A percentile compares a stretch with the other conserved stretches of the same genome.
Conservation (phyloP, 129 eudicot genomes). For the Lactuca sativa region DNA sequence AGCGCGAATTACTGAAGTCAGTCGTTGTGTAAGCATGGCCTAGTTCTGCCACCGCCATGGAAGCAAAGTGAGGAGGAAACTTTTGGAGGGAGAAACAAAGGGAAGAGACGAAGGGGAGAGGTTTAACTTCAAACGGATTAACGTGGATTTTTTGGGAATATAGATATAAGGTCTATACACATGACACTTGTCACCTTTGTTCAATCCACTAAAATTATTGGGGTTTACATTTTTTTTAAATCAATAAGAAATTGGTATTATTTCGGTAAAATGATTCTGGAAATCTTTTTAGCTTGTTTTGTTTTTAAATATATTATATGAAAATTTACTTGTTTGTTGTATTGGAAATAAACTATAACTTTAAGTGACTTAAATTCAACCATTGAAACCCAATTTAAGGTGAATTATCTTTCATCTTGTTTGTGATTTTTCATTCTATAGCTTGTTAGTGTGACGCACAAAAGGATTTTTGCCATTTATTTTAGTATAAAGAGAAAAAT, state of each 20-base stretch:
- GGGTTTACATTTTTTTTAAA: not conserved
- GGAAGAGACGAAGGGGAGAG: not conserved
- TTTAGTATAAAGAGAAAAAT: too few relatives aligned
- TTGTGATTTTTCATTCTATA: too few relatives aligned
- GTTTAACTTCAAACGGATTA: not conserved
- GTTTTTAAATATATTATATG: too few relatives aligned
- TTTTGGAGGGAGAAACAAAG: slow-evolving; percentile 31
- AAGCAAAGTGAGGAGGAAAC: slow-evolving; percentile 16
- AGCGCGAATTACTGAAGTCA: slow-evolving; percentile 26
- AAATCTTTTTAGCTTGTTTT: too few relatives aligned
- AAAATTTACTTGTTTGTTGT: too few relatives aligned
- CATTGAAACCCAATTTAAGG: too few relatives aligned
- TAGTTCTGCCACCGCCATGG: slow-evolving; percentile 76
- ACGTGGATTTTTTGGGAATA: slow-evolving; percentile 9
- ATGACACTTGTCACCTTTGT: slow-evolving; percentile 35
- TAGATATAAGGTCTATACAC: slow-evolving; percentile 26
- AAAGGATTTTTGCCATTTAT: too few relatives aligned
- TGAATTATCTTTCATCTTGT: too few relatives aligned
- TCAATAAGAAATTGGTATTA: not conserved
- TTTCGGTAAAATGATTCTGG: too few relatives aligned
- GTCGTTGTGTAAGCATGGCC: slow-evolving; percentile 32
- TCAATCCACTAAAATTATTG: slow-evolving; percentile 27
- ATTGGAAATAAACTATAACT: too few relatives aligned
- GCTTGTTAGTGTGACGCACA: too few relatives aligned
- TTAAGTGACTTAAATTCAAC: too few relatives aligned